These are phyloP conservation scores for Phytophthora macrochlamydospora DNA, from an alignment of 352 stramenopile species.

Conservation along the genomic window DNA sequence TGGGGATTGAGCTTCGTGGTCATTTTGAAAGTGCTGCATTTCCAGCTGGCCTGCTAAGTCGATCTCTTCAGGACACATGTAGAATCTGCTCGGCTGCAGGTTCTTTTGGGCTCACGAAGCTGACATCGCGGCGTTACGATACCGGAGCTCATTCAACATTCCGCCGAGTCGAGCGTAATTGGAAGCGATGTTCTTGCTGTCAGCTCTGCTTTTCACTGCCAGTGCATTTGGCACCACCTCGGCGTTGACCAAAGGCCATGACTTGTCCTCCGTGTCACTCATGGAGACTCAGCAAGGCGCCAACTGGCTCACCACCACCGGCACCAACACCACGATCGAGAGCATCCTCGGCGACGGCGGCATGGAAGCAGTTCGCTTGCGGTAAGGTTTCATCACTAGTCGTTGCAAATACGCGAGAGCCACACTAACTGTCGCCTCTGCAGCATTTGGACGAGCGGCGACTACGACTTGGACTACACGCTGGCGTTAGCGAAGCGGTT, in stretches of 20 bases:
- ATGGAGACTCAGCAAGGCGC: conserved; percentile 38
- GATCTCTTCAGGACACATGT: conserved; percentile 3
- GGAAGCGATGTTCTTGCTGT: conserved; percentile 20
- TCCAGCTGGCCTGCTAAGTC: neutral
- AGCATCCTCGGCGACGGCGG: conserved; percentile 34
- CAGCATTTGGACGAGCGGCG: conserved; percentile 35
- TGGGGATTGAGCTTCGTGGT: too few relatives aligned
- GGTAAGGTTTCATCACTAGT: conserved; percentile 8
- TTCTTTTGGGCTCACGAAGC: neutral
- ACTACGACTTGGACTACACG: conserved; percentile 39
- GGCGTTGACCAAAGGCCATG: conserved; percentile 36
- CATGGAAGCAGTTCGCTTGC: conserved; percentile 39
- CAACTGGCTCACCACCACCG: conserved; percentile 31
- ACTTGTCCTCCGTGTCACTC: conserved; percentile 36
- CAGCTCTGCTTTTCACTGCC: conserved; percentile 19
- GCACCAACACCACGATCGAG: conserved; percentile 38
- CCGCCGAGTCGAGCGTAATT: conserved; percentile 9
- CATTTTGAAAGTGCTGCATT: neutral
- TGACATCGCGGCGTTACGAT: neutral
- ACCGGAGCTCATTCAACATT: conserved; percentile 20
- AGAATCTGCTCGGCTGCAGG: neutral
- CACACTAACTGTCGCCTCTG: neutral
- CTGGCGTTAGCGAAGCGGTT: conserved; percentile 31
- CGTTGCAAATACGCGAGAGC: neutral
- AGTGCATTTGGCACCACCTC: conserved; percentile 6